Base-by-base conservation (phyloP, 371 early-diverging fungal species). In the Syncephalastrum sp. region DNA sequence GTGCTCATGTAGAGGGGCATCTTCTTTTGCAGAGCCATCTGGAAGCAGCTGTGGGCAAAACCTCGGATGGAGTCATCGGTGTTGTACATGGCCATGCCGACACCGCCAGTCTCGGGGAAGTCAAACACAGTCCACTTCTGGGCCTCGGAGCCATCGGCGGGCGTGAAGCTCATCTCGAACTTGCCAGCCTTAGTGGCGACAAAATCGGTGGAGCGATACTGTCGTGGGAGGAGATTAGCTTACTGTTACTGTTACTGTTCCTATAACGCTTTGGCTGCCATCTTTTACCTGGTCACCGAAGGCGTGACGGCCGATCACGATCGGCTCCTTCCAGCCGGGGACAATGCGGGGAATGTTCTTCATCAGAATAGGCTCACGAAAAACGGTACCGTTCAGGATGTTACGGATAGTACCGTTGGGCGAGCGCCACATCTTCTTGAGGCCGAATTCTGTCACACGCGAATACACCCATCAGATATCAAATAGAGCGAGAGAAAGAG, bases 341-440 rank as follows among this genome's bases (percentile, higher is more conserved):
- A 96, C 91, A 67, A 95, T 79, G 51, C 91, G 82, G 47, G 96
- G 96, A 50, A 96, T 87, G 66, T 89, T 91, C 41, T 86, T 80
- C 69, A 95, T 75, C 47, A 96, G 69, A 67, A 96, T 95, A 47
- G 96, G 96, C 72, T 96, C 96, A 60, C 96, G 89, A 88, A 96
- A 96, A 14, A 96, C 94, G 17, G 96, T 96, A 56, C 96, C 96
- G 61, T 90, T 91, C 60, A 96, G 82, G 53, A 92, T 92, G 74
- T 95, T 94, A 59, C 96, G 85, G 75, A 96, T 93, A 38, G 96
- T 95, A 47, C 96, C 96, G 69, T 96, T 96, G 59, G 96, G 96
- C n/a, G 90, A 90, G 76, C 86, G 91, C 93, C 93, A 95, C 93
- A 94, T 96, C 67, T 89, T 67, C 86, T 96, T 95, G 65, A 96